Conservation (phyloP, 2,329 filamentous ascomycete genomes). For the Colletotrichum kahawae region DNA sequence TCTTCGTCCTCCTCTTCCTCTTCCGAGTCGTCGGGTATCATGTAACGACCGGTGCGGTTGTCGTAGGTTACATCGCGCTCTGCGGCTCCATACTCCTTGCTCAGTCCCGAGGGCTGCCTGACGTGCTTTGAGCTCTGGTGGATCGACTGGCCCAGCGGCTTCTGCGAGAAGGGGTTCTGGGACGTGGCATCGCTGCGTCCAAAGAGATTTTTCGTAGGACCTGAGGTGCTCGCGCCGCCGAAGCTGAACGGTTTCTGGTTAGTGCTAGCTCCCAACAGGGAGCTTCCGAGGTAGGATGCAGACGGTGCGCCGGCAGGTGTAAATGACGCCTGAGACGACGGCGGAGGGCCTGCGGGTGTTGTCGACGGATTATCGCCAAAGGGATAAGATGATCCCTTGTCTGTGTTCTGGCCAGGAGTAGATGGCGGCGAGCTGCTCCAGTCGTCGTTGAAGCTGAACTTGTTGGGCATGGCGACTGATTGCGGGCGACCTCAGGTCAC, state of each 20-base stretch:
- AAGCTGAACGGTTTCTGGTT: constrained; percentile 45
- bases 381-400: constrained; percentile 32
- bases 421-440: constrained; percentile 47
- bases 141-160: constrained; percentile 54
- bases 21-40: constrained; percentile 34
- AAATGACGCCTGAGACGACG: constrained; percentile 58
- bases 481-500: constrained; percentile 19
- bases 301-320: constrained; percentile 62
- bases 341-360: constrained; percentile 57
- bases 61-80: constrained; percentile 1
- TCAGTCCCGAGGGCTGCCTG: constrained; percentile 57
- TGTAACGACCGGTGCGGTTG: constrained; percentile 26
- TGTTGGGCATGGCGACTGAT: constrained; percentile 39
- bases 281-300: constrained; percentile 59
- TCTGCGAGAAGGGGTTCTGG: constrained; percentile 43
- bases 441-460: constrained; percentile 48
- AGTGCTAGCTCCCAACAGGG: constrained; percentile 50
- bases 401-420: constrained; percentile 43
- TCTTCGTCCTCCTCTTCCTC: constrained; percentile 31
- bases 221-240: constrained; percentile 34
- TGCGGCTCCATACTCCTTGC: constrained; percentile 41
- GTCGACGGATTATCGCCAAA: constrained; percentile 54
- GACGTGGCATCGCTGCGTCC: constrained; percentile 39
- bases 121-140: constrained; percentile 34
- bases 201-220: constrained; percentile 42